These are phyloP conservation scores for Aspergillus fijiensis DNA, from an alignment of 2,329 filamentous ascomycete species.

Conservation along the genomic window DNA sequence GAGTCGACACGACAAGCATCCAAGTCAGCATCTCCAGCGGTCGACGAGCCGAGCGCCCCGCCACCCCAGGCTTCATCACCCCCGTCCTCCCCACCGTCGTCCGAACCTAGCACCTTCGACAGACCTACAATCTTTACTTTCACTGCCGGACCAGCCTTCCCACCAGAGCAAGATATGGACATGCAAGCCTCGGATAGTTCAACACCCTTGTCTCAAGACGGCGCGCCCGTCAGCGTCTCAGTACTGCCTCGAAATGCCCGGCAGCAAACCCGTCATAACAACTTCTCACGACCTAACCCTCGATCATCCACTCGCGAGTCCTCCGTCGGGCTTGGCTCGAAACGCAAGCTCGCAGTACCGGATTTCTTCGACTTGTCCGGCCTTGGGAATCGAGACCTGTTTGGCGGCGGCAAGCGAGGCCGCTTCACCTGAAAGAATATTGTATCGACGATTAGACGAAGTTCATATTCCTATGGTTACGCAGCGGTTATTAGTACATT, in stretches of 20 bases:
- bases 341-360: slow-evolving; percentile 48
- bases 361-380: slow-evolving; percentile 53
- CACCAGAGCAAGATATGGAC: slow-evolving; percentile 43
- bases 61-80: slow-evolving; percentile 22
- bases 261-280: slow-evolving; percentile 41
- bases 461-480: slow-evolving; percentile 34
- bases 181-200: slow-evolving; percentile 43
- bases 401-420: slow-evolving; percentile 49
- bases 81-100: slow-evolving; percentile 19
- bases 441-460: slow-evolving; percentile 35
- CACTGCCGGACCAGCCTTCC: slow-evolving; percentile 42
- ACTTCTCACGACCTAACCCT: slow-evolving; percentile 36
- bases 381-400: slow-evolving; percentile 45
- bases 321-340: slow-evolving; percentile 44
- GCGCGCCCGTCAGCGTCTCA: slow-evolving; percentile 43
- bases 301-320: slow-evolving; percentile 42
- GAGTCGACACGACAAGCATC: slow-evolving; percentile 28
- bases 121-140: slow-evolving; percentile 45
- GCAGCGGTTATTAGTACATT: slow-evolving; percentile 29
- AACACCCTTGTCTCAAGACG: slow-evolving; percentile 30
- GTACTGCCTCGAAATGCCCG: slow-evolving; percentile 44
- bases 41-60: slow-evolving; percentile 26
- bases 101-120: slow-evolving; percentile 27
- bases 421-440: slow-evolving; percentile 42
- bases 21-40: slow-evolving; percentile 31